phyloP scores from a whole-genome alignment of 2,329 filamentous ascomycete genomes.

The Aspergillus sp. region DNA sequence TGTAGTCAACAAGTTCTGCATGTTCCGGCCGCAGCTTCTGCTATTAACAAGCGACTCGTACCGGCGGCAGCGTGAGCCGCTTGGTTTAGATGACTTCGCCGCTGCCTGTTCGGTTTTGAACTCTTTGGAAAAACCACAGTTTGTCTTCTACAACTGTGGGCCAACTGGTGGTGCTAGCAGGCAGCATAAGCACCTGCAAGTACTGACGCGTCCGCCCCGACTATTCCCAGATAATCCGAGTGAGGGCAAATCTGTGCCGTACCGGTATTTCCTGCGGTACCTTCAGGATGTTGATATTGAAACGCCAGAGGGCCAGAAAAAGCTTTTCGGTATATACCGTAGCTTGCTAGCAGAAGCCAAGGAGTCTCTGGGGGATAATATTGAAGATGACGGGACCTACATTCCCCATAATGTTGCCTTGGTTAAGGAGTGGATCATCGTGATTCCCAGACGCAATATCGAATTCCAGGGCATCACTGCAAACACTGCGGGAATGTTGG shows the following conservation, averaged over 20 bases:
- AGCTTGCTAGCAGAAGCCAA: constrained; percentile 11
- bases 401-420: constrained; percentile 50
- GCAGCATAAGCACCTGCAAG: constrained; percentile 52
- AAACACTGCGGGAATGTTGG: constrained; percentile 51
- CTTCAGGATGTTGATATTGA: neutral
- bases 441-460: constrained; percentile 45
- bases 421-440: constrained; percentile 46
- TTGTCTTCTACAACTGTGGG: constrained; percentile 51
- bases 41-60: constrained; percentile 50
- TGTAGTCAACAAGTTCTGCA: constrained; percentile 51
- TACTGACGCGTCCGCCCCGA: constrained; percentile 12
- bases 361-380: constrained; percentile 3
- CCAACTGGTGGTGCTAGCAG: constrained; percentile 47
- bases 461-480: constrained; percentile 40
- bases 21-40: constrained; percentile 49
- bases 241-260: constrained; percentile 3
- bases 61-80: constrained; percentile 46
- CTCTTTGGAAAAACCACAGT: constrained; percentile 28
- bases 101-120: constrained; percentile 38
- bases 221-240: constrained; percentile 15
- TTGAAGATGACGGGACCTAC: neutral
- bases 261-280: constrained; percentile 13
- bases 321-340: constrained; percentile 11
- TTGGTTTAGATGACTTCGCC: constrained; percentile 42
- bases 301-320: neutral